Base-by-base conservation (phyloP, 371 early-diverging fungal genomes). In the Chytridiales sp. region DNA sequence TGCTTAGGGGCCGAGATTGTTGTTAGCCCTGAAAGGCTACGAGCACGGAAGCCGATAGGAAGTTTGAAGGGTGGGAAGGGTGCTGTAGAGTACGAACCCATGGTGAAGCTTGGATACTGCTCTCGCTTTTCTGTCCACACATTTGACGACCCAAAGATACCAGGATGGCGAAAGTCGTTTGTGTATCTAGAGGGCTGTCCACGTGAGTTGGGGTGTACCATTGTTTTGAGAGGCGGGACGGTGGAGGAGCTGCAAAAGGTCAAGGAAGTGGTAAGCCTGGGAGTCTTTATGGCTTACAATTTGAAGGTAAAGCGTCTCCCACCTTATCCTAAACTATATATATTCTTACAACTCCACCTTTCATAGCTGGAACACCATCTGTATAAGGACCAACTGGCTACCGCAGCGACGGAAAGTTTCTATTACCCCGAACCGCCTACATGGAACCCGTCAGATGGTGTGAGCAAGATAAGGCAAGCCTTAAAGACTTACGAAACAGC, bases 1-100 rank as follows among this genome's bases (percentile, higher is more conserved):
- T 88, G 87, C 56, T 90, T 95, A 0, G 81, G 85, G 26, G 94
- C 94, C 0, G 86, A 87, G 24, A 79, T 94, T 13, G 86, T 95
- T 4, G 68, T 83, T 0, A 89, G 91, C 2, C 80, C 92, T 61
- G 90, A 92, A 57, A 80, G 87, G 54, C 74, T 96, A 78, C 83
- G 42, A 69, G 72, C 26, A 76, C 78, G 15, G 34, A 35, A 13
- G 31, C 47, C 59, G 46, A 53, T 17, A 26, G 47, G 4, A 4
- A 15, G 24, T 46, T 48, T 38, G 52, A 36, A 3, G 17, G 9
- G 1, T 53, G 53, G n/a, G 53, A 2, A 79, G 79, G 3, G n/a
- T n/a, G n/a, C n/a, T n/a, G n/a, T n/a, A n/a, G n/a, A n/a, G n/a
- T n/a, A n/a, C n/a, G n/a, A n/a, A n/a, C n/a, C n/a, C n/a, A n/a